Base-by-base conservation (phyloP, 352 stramenopile genomes). In the Phytophthora constricta region DNA sequence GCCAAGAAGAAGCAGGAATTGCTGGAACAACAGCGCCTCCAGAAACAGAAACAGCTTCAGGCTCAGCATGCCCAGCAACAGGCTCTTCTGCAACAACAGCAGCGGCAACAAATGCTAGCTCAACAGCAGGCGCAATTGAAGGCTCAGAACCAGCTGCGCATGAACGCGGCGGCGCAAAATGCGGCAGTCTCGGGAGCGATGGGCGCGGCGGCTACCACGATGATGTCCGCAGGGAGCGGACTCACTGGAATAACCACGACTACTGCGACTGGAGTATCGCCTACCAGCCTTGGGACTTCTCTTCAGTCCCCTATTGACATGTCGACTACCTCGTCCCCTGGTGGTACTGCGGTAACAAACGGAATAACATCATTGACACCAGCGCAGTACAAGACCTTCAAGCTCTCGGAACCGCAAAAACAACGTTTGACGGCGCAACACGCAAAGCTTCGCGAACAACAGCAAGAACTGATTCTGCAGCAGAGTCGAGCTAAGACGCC, bases 381-480 rank as follows among this genome's bases (percentile, higher is more conserved):
- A 7, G 80, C 83, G 17, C 85, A 93, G 55, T 93, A 93, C 49
- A 77, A 76, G n/a, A 91, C 74, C 13, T 91, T 93, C 58, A 89
- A 90, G 65, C 61, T 94, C 4, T 65, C 80, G 0, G 80, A 92
- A 19, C 59, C 70, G 4, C 84, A 86, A 45, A 92, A 92, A 61
- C 79, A 90, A 45, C 82, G 79, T 11, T 50, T 94, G 41, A 91
- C 84, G 2, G 81, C 79, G 2, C 78, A 94, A 31, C 82, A 92
- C 43, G 82, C 79, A 17, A 89, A 90, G 73, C 57, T 94, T 14
- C 84, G 82, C 4, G 82, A 92, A 53, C 83, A 92, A 51, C 86
- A 94, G 55, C 84, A 94, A 54, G 86, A 94, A 48, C 66, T 94
- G 13, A 89, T 94, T 27, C 73, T 81, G 62, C 82, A 93, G 58